Conservation (phyloP, 331 rosid genomes). For the Malus hybrid region DNA sequence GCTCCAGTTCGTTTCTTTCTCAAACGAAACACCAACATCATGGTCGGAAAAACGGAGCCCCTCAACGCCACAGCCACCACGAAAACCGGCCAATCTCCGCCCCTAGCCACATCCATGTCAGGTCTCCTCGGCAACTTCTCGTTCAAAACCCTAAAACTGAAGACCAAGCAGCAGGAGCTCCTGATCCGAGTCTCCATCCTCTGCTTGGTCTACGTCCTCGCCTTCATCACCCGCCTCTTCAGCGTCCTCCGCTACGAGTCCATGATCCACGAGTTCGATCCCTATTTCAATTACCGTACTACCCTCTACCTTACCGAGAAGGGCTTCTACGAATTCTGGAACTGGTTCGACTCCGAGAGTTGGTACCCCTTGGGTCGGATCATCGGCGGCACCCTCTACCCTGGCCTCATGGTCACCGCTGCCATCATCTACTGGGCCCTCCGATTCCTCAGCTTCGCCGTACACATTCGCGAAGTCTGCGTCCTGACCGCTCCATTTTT, state of each 20-base stretch:
- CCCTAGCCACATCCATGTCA: slow-evolving; percentile 6
- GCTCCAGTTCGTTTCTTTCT: neutral
- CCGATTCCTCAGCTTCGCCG: slow-evolving; percentile 59
- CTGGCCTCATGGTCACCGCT: slow-evolving; percentile 97
- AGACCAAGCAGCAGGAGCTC: slow-evolving; percentile 94
- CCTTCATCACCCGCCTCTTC: slow-evolving; percentile 92
- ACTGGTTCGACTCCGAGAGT: slow-evolving; percentile 96
- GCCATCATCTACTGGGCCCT: slow-evolving; percentile 61
- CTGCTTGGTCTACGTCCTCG: slow-evolving; percentile 64
- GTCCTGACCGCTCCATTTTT: slow-evolving; percentile 93
- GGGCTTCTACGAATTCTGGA: slow-evolving; percentile 97
- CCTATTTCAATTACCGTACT: slow-evolving; percentile 94
- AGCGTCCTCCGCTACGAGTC: slow-evolving; percentile 95
- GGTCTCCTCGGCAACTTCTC: slow-evolving; percentile 44
- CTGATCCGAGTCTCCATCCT: slow-evolving; percentile 77
- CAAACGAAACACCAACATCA: neutral
- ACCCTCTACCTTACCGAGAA: slow-evolving; percentile 66
- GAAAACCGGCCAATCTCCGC: neutral
- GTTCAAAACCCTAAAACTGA: slow-evolving; percentile 59
- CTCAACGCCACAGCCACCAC: slow-evolving; percentile 11
- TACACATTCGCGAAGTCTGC: slow-evolving; percentile 96
- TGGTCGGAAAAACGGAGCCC: slow-evolving; percentile 39
- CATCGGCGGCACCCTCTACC: slow-evolving; percentile 93
- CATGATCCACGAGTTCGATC: slow-evolving; percentile 99
- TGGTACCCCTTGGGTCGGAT: slow-evolving; percentile 96